Evolutionary conservation across 768 basidiomycete species (phyloP).

Genomic region (Neoboletus brunneissimus): DNA sequence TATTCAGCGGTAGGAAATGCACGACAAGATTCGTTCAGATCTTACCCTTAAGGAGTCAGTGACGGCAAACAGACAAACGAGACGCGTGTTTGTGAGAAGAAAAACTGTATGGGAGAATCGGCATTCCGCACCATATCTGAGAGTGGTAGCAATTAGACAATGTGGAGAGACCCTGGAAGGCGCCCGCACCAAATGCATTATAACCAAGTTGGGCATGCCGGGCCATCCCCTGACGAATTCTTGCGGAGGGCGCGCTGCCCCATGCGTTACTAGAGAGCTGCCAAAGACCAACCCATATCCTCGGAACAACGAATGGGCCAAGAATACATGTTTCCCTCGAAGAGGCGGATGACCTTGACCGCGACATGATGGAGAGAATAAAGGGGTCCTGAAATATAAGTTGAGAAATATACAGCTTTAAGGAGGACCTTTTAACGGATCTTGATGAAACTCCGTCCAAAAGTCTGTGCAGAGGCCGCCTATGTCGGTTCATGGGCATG

Average conservation of each 20-base stretch:
- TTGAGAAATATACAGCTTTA: slow-evolving; percentile 1
- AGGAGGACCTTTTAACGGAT: slow-evolving; percentile 20
- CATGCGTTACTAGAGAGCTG: slow-evolving; percentile 84
- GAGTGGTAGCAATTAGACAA: slow-evolving; percentile 7
- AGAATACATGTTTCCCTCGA: slow-evolving; percentile 48
- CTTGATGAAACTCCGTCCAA: slow-evolving; percentile 35
- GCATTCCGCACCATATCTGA: slow-evolving; percentile 54
- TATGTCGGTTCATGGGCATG: background rate
- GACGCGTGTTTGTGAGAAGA: slow-evolving; percentile 17
- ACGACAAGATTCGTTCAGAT: background rate
- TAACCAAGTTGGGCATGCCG: slow-evolving; percentile 56
- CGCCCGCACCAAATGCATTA: slow-evolving; percentile 42
- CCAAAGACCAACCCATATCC: slow-evolving; percentile 80
- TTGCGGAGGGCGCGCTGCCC: slow-evolving; percentile 68
- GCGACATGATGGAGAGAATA: slow-evolving; percentile 21
- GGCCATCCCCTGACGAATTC: slow-evolving; percentile 66
- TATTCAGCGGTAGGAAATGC: slow-evolving; percentile 8
- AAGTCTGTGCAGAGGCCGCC: slow-evolving; percentile 6
- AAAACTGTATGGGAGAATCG: slow-evolving; percentile 2
- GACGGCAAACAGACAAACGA: slow-evolving; percentile 2
- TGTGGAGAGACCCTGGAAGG: slow-evolving; percentile 7
- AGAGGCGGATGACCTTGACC: slow-evolving; percentile 8
- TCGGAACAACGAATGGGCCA: slow-evolving; percentile 56
- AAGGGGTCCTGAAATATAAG: slow-evolving; percentile 4
- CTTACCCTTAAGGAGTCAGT: slow-evolving; percentile 25